These are phyloP conservation scores for Russula compacta DNA, from an alignment of 768 basidiomycete genomes.

Conservation along the genomic window DNA sequence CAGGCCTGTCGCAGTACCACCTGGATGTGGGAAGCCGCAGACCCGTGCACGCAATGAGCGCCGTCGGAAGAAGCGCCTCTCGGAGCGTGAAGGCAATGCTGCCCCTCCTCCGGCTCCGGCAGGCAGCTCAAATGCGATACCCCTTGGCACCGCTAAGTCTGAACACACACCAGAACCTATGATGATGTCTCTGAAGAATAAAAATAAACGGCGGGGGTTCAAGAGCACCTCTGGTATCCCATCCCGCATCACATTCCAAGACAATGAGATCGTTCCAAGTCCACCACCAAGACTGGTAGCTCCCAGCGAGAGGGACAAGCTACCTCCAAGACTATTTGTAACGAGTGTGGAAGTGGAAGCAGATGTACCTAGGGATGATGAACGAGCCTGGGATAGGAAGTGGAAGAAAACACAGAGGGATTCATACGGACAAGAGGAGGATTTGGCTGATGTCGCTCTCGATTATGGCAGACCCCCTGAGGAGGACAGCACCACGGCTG, in stretches of 20 bases:
- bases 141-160: conserved; percentile 29
- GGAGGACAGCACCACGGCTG: conserved; percentile 6
- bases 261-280: conserved; percentile 17
- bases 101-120: conserved; percentile 18
- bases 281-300: conserved; percentile 39
- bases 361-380: conserved; percentile 26
- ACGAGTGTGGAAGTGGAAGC: conserved; percentile 65
- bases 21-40: conserved; percentile 48
- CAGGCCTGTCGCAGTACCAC: conserved; percentile 34
- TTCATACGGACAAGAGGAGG: conserved; percentile 10
- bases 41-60: conserved; percentile 54
- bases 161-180: conserved; percentile 21
- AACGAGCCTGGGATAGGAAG: conserved; percentile 20
- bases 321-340: conserved; percentile 59
- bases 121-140: conserved; percentile 38
- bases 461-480: conserved; percentile 29
- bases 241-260: conserved; percentile 47
- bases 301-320: conserved; percentile 50
- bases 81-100: conserved; percentile 23
- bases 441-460: conserved; percentile 22
- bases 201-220: conserved; percentile 68
- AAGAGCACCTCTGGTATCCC: conserved; percentile 40
- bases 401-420: conserved; percentile 31
- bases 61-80: conserved; percentile 38
- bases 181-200: conserved; percentile 55